Base-by-base conservation (phyloP, 2,329 filamentous ascomycete species). In the Paracoccidioides brasiliensis region DNA sequence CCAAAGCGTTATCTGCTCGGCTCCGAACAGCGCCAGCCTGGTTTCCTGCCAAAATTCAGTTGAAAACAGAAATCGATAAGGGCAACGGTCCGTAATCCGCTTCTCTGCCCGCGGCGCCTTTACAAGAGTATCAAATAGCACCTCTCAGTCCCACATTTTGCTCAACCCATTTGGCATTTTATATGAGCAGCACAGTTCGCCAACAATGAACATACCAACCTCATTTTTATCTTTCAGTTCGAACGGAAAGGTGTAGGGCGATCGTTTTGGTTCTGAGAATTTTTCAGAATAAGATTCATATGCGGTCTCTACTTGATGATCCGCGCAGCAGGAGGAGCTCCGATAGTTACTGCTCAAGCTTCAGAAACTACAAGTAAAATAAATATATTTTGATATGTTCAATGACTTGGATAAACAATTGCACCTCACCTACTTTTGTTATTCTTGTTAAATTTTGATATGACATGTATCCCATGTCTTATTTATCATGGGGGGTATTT, bases 171-270 rank as follows among this genome's bases (percentile, higher is more conserved):
- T 64, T 32, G 58, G 60, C 5, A 62, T 69, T 30, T 65, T 67
- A 0, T 72, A 66, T 55, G 60, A 62, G 7, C 66, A 69, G 52
- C 62, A 64, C 38, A 69, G 66, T 43, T 56, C 68, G 22, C 69
- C 69, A n/a, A 65, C 61, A 32, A 59, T 71, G 56, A 71, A 64
- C 46, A 65, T 71, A 10, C 67, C 69, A 9, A 62, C 67, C 1
- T 66, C 69, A 5, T 68, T 65, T 46, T 65, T 65, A 14, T 62
- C 65, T n/a, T 59, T 54, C 28, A 30, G 32, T 30, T 37, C 37
- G 37, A 52, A 45, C 32, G 14, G 12, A 44, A 46, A 46, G 15
- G 10, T 35, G 28, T 33, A 52, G 2, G 49, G 22, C n/a, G 15
- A 28, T 28, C 35, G 43, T 28, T 28, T 35, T 12, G 28, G 12